Evolutionary conservation across 495 filamentous ascomycete genomes (phyloP), one percentile per base, ranked within the genome.

Genomic region (Sporormia fimetaria): DNA sequence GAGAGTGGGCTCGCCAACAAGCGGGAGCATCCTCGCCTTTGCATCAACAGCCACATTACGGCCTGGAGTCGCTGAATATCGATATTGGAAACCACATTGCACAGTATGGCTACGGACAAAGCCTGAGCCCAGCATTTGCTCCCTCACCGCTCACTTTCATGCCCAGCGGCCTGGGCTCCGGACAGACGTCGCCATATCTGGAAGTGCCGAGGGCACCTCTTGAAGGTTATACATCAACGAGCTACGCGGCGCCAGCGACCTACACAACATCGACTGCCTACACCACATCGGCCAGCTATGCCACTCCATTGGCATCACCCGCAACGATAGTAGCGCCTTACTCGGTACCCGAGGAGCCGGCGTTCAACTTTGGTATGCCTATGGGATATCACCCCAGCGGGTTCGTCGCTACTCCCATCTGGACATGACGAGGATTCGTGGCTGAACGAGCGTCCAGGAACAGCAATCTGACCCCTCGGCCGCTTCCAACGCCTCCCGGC

Each of bases 91-190:
- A 47, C 24, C 44, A 57, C 15, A 39, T 54, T 10, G 47, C 51
- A 11, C 53, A 52, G 21, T 58, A 56, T 30, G 43, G 36, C 32
- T 58, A 52, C 46, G 27, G 52, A 10, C 55, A 51, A 18, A 61
- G 54, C 31, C 43, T 64, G 6, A 61, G 58, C 26, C 61, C 61
- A 11, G 61, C 61, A 7, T 64, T 64, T 44, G 57, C 61, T 17
- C 61, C 61, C 3, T 57, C 60, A 10, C 54, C 60, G 17, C 53
- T 61, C 8, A 42, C 17, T 27, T 44, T 51, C 12, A 27, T 41
- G n/a, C 54, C 58, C 2, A 16, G 47, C 2, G 50, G 51, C 3
- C 10, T 55, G 15, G 17, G 27, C 8, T 49, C 48, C 10, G 46
- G 46, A 24, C 54, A 50, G 20, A 47, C 42, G 29, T 57, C 55